Percentiles rank a stretch among this genome's conserved stretches.
Evolutionary conservation across 2,329 filamentous ascomycete species (phyloP).

Genomic region (Fusarium odoratissimum): DNA sequence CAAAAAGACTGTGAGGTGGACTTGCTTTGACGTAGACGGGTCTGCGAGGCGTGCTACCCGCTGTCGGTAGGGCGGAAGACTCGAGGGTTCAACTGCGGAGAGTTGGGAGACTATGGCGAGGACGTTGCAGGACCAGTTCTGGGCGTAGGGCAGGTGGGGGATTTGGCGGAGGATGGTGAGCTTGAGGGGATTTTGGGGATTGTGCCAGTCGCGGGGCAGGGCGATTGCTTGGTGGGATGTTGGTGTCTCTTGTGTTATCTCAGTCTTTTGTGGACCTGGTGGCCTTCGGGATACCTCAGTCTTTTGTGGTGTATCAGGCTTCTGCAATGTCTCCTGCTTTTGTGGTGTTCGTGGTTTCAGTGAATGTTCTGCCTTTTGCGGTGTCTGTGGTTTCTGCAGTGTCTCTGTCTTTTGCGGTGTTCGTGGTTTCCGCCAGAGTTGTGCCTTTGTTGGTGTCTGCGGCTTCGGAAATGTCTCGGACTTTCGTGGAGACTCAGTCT

Average conservation of each 20-base stretch:
- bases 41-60: slow-evolving; percentile 64
- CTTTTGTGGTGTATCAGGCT: not conserved
- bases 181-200: slow-evolving; percentile 59
- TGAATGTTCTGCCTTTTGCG: not conserved
- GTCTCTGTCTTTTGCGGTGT: not conserved
- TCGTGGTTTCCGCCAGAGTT: not conserved
- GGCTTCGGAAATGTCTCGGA: not conserved
- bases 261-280: not conserved
- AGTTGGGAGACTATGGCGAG: slow-evolving; percentile 63
- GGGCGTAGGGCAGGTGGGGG: slow-evolving; percentile 64
- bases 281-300: too few species aligned
- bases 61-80: slow-evolving; percentile 62
- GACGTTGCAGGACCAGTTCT: slow-evolving; percentile 69
- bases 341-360: not conserved
- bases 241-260: slow-evolving; percentile 8
- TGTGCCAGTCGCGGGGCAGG: slow-evolving; percentile 55
- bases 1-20: slow-evolving; percentile 66
- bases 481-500: not conserved
- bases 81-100: slow-evolving; percentile 60
- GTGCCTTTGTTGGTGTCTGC: not conserved
- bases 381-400: not conserved
- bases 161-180: slow-evolving; percentile 63
- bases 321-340: not conserved
- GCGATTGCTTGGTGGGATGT: slow-evolving; percentile 47
- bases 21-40: slow-evolving; percentile 63